Evolutionary conservation across 371 early-diverging fungal species (phyloP), one percentile per base, ranked within the genome.

Genomic region (Apophysomyces sp.): DNA sequence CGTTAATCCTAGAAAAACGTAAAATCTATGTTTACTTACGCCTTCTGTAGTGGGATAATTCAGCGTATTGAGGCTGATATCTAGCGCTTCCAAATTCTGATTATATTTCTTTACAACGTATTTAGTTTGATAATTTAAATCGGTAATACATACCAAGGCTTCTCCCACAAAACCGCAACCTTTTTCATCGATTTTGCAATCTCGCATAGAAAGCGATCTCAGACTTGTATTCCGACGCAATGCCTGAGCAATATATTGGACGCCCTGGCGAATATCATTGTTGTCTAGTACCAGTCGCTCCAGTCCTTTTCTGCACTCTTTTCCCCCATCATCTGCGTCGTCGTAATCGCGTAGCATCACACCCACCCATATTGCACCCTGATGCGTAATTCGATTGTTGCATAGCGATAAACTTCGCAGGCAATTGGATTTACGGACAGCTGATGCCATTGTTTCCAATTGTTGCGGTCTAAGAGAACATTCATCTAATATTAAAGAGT

Each of bases 301-400:
- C 13, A 90, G 56, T 2, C 89, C 85, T 6, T 73, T 31, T 18
- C 24, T 44, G 21, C 21, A 44, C 49, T 44, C 49, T 44, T 11
- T 44, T 21, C 2, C 49, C 0, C 49, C 49, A 44, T 21, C 21
- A 21, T 44, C 49, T 1, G 8, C 49, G 30, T 78, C 84, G 24
- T 84, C 85, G 53, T 87, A 86, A 40, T 85, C 86, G 7, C 85
- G 73, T 37, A 90, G 60, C 82, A 90, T 76, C 9, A 88, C 88
- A 1, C 86, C 85, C 31, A 90, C 61, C 80, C 86, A 83, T 4
- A 84, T 58, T 21, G 87, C 83, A 28, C 82, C 82, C 27, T 76
- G 66, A 18, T 76, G 62, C 37, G 74, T 78, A 8, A 88, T 80
- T 15, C 74, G 75, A 65, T 86, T 85, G 37, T 75, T 66, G 21